phyloP scores from a whole-genome alignment of 345 rosid genomes.

The Eucalyptus curtisii region DNA sequence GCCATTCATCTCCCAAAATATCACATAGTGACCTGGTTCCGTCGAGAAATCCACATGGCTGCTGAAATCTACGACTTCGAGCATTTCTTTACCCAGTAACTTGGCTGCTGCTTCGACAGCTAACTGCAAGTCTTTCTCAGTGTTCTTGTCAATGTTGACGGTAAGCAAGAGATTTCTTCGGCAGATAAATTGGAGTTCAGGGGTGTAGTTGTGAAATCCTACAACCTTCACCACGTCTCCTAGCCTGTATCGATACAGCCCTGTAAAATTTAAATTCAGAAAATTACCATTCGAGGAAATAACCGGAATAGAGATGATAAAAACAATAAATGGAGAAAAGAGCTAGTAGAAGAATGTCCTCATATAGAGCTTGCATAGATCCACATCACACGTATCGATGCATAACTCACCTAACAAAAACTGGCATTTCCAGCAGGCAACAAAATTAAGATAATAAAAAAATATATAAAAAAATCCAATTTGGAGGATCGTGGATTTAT shows the following conservation, averaged over 20 bases:
- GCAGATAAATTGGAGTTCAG: constrained; percentile 72
- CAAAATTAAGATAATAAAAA: not conserved
- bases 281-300: not conserved
- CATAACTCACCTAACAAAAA: not conserved
- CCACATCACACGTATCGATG: not conserved
- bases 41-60: constrained; percentile 56
- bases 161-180: constrained; percentile 66
- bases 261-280: constrained; percentile 15
- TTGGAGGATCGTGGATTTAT: not conserved
- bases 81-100: constrained; percentile 46
- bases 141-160: constrained; percentile 94
- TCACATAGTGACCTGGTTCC: constrained; percentile 86
- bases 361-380: not conserved
- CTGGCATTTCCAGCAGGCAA: not conserved
- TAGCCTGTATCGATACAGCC: constrained; percentile 77
- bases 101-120: constrained; percentile 60
- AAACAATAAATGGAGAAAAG: not conserved
- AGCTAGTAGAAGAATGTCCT: not conserved
- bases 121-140: constrained; percentile 75
- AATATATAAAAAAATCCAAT: not conserved
- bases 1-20: constrained; percentile 74
- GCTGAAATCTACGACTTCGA: constrained; percentile 73
- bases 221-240: constrained; percentile 77
- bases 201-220: constrained; percentile 79
- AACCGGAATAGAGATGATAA: not conserved